These are phyloP conservation scores for Diaporthe destruens DNA, from an alignment of 2,329 filamentous ascomycete genomes.

Conservation along the genomic window DNA sequence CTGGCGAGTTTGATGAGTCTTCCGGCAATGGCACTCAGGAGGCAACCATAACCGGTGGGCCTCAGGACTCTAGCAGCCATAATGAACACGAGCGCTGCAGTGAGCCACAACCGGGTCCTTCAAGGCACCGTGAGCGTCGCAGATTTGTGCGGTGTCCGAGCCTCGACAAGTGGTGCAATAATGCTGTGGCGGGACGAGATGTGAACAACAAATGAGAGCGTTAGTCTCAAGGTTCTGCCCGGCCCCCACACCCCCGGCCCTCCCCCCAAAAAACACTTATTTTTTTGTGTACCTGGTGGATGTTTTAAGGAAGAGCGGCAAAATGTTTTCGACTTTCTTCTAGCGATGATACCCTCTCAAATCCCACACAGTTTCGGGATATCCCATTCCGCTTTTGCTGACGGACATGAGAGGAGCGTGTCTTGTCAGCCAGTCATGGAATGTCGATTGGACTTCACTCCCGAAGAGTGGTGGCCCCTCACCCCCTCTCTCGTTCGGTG, in stretches of 20 bases:
- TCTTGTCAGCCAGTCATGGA: background rate
- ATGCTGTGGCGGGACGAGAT: conserved; percentile 20
- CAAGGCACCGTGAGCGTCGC: conserved; percentile 4
- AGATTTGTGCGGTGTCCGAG: background rate
- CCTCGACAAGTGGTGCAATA: background rate
- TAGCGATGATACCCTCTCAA: conserved; percentile 36
- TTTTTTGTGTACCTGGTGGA: conserved; percentile 1
- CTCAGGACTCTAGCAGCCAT: background rate
- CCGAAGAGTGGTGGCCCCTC: background rate
- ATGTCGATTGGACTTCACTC: background rate
- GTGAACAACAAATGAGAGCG: conserved; percentile 24
- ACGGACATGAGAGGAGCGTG: background rate
- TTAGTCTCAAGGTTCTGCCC: conserved; percentile 21
- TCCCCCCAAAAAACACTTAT: background rate
- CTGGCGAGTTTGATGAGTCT: background rate
- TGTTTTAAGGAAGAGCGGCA: conserved; percentile 7
- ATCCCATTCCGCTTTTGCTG: background rate
- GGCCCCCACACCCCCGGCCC: background rate
- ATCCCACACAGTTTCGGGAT: background rate
- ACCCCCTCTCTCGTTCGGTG: background rate
- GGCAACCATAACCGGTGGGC: background rate
- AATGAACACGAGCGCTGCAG: background rate
- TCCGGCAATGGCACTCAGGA: background rate
- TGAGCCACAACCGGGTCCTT: background rate
- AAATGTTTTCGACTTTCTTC: conserved; percentile 16